Evolutionary conservation across 805 yeast species (phyloP), one percentile per base, ranked within the genome.

Genomic region (Metschnikowia similis): DNA sequence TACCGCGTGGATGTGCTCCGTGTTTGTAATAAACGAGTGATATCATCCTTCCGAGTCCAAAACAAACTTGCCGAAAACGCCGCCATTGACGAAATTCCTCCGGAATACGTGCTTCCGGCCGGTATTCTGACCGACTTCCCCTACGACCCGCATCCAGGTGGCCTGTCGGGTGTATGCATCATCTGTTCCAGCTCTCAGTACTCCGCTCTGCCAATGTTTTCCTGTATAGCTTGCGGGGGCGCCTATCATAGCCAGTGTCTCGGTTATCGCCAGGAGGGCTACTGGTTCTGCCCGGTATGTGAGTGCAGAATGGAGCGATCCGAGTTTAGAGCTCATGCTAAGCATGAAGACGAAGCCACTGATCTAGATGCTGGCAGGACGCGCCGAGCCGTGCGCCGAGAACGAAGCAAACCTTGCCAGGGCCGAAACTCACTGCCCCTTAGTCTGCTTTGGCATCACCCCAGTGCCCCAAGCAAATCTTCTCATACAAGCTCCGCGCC

Each of bases 231-330:
- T 4, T 76, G 80, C 48, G 69, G 70, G 2, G 64, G 73, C 4
- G 56, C 62, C 2, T 76, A 74, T 57, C 82, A 77, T 54, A 59
- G 56, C 17, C 41, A 51, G 6, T 77, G 82, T 51, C 60, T 77
- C 14, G 78, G 76, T 36, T 41, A 43, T 48, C 26, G 34, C 29
- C 58, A 48, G 4, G 62, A 52, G 13, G 36, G 47, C n/a, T 26
- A 40, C 17, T 77, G 82, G 82, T 63, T 62, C 50, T 79, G 83
- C 57, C 82, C 82, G n/a, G 68, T 76, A 52, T 79, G 83, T 56
- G 80, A 75, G 49, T 60, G 62, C 48, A 66, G 63, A 31, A 81
- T 76, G 58, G 74, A 39, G 42, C n/a, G 14, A 17, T 1, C 26
- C 13, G 39, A 36, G 17, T n/a, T 28, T n/a, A n/a, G 39, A 39